These are phyloP conservation scores for Apiosordaria backusii DNA, from an alignment of 495 filamentous ascomycete genomes.

Conservation along the genomic window DNA sequence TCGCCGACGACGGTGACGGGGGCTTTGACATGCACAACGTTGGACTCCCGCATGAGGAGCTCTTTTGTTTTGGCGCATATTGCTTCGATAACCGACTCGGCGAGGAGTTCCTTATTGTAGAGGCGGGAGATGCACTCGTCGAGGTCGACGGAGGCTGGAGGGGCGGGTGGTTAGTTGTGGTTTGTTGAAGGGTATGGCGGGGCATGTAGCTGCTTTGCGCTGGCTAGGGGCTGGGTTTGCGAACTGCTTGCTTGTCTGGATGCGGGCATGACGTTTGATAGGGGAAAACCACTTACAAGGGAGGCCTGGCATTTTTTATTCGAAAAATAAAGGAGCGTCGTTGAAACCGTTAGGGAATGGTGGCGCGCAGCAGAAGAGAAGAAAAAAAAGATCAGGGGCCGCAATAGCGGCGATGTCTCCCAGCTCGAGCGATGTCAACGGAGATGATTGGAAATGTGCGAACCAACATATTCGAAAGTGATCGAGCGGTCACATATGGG, in stretches of 20 bases:
- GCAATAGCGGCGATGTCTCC: slow-evolving; percentile 26
- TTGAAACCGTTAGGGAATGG: slow-evolving; percentile 4
- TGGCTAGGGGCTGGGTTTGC: not conserved
- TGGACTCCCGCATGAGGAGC: slow-evolving; percentile 98
- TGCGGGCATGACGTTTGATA: not conserved
- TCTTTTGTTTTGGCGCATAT: slow-evolving; percentile 99
- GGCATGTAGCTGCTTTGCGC: not conserved
- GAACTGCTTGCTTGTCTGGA: not conserved
- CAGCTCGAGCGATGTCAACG: slow-evolving; percentile 34
- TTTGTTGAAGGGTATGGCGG: not conserved
- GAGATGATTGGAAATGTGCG: slow-evolving; percentile 26
- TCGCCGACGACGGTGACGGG: slow-evolving; percentile 98
- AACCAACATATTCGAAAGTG: slow-evolving; percentile 35
- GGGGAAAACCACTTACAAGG: slow-evolving; percentile 58
- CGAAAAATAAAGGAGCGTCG: slow-evolving; percentile 14
- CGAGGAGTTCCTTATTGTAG: slow-evolving; percentile 92
- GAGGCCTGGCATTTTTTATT: slow-evolving; percentile 74
- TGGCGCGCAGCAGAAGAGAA: not conserved
- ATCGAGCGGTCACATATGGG: slow-evolving; percentile 25
- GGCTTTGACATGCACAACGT: slow-evolving; percentile 94
- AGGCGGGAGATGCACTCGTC: slow-evolving; percentile 96
- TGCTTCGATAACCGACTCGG: slow-evolving; percentile 96
- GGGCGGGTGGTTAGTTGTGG: slow-evolving; percentile 9
- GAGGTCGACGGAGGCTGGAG: slow-evolving; percentile 85
- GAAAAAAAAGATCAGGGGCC: slow-evolving; percentile 21